Percentiles rank a stretch among this genome's conserved stretches.
These are phyloP conservation scores for Citrus cavaleriei DNA, from an alignment of 345 rosid genomes.

Conservation along the genomic window DNA sequence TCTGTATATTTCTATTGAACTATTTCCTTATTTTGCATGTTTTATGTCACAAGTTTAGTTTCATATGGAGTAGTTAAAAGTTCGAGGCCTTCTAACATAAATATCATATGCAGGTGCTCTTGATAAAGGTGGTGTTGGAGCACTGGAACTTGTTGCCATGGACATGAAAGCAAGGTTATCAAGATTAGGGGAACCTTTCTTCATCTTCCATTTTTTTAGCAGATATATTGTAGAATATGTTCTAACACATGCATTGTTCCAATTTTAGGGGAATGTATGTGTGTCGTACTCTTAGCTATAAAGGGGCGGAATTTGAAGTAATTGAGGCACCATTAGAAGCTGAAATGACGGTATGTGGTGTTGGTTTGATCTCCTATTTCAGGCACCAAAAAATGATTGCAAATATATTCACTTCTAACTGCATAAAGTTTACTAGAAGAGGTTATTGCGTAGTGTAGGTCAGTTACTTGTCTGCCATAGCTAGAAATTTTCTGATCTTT, in stretches of 20 bases:
- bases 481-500: not conserved
- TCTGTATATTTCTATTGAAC: not conserved
- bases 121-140: conserved; percentile 98
- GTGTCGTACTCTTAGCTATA: conserved; percentile 97
- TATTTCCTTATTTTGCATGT: not conserved
- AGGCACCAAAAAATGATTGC: not conserved
- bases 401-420: not conserved
- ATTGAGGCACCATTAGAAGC: conserved; percentile 90
- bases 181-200: conserved; percentile 14
- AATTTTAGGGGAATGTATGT: conserved; percentile 92
- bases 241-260: conserved; percentile 18
- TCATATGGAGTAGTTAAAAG: not conserved
- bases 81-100: not conserved
- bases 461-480: not conserved
- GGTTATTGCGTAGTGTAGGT: not conserved
- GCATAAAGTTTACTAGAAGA: not conserved
- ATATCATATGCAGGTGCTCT: conserved; percentile 61
- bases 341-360: conserved; percentile 71
- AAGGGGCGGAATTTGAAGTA: conserved; percentile 89
- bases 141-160: conserved; percentile 99
- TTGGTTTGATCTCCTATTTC: conserved; percentile 1
- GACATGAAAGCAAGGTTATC: conserved; percentile 98
- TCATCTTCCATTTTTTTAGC: not conserved
- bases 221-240: conserved; percentile 9
- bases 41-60: not conserved